Percentiles rank a stretch among this genome's conserved stretches.
Conservation (phyloP, 129 eudicot species). For the Tagetes erecta region DNA sequence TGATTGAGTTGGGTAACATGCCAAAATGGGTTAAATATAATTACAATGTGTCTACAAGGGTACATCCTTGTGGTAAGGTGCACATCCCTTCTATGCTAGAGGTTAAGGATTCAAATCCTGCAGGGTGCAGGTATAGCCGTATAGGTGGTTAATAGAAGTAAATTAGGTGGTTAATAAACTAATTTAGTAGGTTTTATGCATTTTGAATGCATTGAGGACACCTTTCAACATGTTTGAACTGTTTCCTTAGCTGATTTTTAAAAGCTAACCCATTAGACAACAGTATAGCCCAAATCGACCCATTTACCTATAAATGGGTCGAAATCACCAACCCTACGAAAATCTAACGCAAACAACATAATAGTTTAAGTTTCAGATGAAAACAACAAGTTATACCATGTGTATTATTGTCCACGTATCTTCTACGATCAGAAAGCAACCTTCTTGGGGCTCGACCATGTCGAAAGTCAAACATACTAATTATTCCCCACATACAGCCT, state of each 20-base stretch:
- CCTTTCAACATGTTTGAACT: background rate
- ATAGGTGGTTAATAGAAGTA: background rate
- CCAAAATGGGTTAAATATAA: background rate
- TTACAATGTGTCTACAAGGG: too few species aligned
- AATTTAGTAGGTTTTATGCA: background rate
- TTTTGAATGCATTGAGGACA: background rate
- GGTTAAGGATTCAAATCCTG: too few species aligned
- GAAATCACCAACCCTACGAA: background rate
- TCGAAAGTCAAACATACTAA: conserved; percentile 79
- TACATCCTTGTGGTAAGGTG: too few species aligned
- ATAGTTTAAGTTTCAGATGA: background rate
- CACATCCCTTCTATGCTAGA: too few species aligned
- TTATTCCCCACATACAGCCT: conserved; percentile 86
- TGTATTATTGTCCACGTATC: conserved; percentile 26
- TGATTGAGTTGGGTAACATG: background rate
- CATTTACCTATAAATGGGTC: background rate
- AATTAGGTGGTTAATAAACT: background rate
- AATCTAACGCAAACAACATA: background rate
- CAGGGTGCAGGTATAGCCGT: too few species aligned
- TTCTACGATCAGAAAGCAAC: conserved; percentile 66
- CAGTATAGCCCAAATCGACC: background rate
- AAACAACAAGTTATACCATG: conserved; percentile 49
- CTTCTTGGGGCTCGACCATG: conserved; percentile 63
- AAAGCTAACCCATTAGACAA: background rate
- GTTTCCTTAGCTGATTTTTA: background rate